Base-by-base conservation (phyloP, 768 basidiomycete genomes). In the Pisolithus marmoratus region DNA sequence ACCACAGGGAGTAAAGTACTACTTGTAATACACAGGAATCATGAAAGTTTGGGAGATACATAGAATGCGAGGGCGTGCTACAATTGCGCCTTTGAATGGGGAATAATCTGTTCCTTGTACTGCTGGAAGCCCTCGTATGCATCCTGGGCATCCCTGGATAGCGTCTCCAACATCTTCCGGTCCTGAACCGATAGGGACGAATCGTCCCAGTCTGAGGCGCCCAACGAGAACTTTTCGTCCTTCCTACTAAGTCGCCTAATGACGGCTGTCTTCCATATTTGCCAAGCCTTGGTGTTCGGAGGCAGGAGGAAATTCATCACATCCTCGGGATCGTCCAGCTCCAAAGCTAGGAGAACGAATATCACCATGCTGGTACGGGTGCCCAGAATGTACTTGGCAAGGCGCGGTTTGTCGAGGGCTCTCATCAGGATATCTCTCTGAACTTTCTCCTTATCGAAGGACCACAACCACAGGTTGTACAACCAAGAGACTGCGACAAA, bases 401-500 rank as follows among this genome's bases (percentile, higher is more conserved):
- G 27, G 20, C 27, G 5, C 2, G 23, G 43, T 15, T 26, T 14
- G 20, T 5, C 2, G 5, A 45, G 27, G 44, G 17, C 24, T 12
- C 17, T 17, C 46, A 46, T 46, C 29, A 65, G 43, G 11, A 66
- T 34, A 11, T 60, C 19, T 48, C 48, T 52, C 57, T 71, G 58
- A 7, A 59, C 42, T 17, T 27, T 46, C 29, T 59, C 55, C 7
- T 54, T 58, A 22, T 72, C 68, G 65, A 73, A 52, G 22, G 62
- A 65, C 0, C 67, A 65, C 20, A 67, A 47, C n/a, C 49, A 54
- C 20, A 55, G 60, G 15, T 64, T 71, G 53, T 72, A 70, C 4
- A 24, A 20, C 70, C 70, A 71, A 4, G 70, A 70, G 0, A 67
- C 58, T 8, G 49, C 60, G 19, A 72, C 58, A 4, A 66, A 63